Evolutionary conservation across 108 stramenopile species (phyloP), one percentile per base, ranked within the genome.

Genomic region (Fragilaria crotonensis): DNA sequence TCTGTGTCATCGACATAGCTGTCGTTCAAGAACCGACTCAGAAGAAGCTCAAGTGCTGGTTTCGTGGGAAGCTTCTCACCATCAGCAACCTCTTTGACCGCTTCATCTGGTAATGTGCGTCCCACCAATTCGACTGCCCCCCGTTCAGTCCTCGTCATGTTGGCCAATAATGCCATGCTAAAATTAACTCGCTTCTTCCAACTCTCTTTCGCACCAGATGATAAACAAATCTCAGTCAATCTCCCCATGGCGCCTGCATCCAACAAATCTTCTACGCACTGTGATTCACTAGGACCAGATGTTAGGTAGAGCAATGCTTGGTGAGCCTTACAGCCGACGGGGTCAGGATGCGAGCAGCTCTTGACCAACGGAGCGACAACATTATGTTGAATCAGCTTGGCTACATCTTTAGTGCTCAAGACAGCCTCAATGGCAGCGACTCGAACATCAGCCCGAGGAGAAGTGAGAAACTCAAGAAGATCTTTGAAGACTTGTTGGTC

Each of bases 111-210:
- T 33, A 89, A 60, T 27, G 76, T 81, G 31, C 57, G 49, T 2
- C 90, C 90, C 20, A 86, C 70, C 65, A 89, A 67, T 33, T 86
- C 83, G 4, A 87, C 52, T 2, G 90, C 79, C 17, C 90, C 90
- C 46, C 54, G 45, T 69, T 93, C 90, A 3, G 63, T 73, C 27
- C 90, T 54, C 0, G 87, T 85, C 50, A 85, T 60, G 62, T 93
- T 93, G 1, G 87, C 85, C 57, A 93, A 64, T 4, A 93, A 52
- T 5, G 83, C 81, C 68, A 85, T 68, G 0, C 84, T 70, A 26
- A 61, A 79, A 66, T 93, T 85, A 47, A 89, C 75, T 20, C 72
- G 56, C 45, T 77, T 58, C 48, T 59, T 66, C 65, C 77, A 83
- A 7, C 27, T 26, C 4, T 64, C 59, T 25, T 49, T 47, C 50